A percentile compares a stretch with the other conserved stretches of the same genome.
Evolutionary conservation across 352 stramenopile genomes (phyloP).

Genomic region (Globisporangium orthogonon): DNA sequence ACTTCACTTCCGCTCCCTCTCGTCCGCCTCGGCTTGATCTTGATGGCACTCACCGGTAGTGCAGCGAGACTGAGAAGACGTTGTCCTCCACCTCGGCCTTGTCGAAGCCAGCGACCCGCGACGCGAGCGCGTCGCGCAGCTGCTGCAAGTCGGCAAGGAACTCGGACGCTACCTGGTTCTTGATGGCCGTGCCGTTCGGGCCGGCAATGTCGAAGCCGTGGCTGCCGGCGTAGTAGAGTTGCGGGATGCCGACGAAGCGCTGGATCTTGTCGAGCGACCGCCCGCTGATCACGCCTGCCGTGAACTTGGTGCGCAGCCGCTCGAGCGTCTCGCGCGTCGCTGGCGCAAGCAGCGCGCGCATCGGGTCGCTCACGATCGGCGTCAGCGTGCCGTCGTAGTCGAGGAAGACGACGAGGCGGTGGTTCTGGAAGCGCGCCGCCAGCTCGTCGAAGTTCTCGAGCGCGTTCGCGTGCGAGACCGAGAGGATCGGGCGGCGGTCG

Average conservation of each 20-base stretch:
- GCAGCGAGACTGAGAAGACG: constrained; percentile 84
- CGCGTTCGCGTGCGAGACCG: constrained; percentile 67
- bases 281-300: constrained; percentile 83
- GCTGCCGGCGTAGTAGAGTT: constrained; percentile 87
- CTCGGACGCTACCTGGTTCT: constrained; percentile 79
- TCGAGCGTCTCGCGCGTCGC: constrained; percentile 68
- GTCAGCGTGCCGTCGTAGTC: constrained; percentile 90
- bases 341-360: constrained; percentile 55
- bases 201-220: constrained; percentile 89
- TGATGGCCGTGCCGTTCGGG: constrained; percentile 66
- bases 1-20: background rate
- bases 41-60: constrained; percentile 58
- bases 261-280: constrained; percentile 86
- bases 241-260: constrained; percentile 81
- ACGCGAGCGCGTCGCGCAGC: constrained; percentile 40
- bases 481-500: constrained; percentile 34
- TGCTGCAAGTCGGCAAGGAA: constrained; percentile 61
- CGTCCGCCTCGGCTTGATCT: too few species aligned
- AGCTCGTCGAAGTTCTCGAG: constrained; percentile 64
- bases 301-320: constrained; percentile 72
- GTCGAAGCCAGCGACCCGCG: constrained; percentile 36
- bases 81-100: constrained; percentile 87
- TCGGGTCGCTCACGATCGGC: constrained; percentile 87
- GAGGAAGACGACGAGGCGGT: constrained; percentile 77
- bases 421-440: constrained; percentile 37